A percentile compares a stretch with the other conserved stretches of the same genome.
Conservation (phyloP, 179 eudicot genomes). For the Spinacia oleracea region DNA sequence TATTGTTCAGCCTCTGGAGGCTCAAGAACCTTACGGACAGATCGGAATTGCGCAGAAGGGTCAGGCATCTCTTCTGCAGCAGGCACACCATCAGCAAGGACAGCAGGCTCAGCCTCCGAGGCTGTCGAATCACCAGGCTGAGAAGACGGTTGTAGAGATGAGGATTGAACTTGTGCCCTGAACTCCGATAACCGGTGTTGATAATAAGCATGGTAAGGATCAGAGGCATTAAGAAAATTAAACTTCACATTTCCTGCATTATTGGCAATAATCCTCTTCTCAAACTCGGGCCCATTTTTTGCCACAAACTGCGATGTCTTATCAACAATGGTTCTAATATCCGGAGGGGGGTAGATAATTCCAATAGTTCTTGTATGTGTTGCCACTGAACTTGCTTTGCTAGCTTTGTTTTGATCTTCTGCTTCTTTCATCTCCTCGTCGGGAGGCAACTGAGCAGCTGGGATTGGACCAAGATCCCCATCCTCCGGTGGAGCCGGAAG, state of each 20-base stretch:
- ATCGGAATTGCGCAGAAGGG: conserved; percentile 65
- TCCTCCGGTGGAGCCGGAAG: conserved; percentile 89
- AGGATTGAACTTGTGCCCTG: conserved; percentile 57
- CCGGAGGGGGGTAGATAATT: conserved; percentile 90
- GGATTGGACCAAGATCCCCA: conserved; percentile 80
- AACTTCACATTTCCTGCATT: conserved; percentile 86
- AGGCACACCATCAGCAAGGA: conserved; percentile 42
- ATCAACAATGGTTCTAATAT: conserved; percentile 82
- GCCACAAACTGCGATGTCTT: conserved; percentile 52
- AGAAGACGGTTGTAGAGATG: conserved; percentile 43
- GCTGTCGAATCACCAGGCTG: conserved; percentile 41
- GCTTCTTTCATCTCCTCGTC: conserved; percentile 39
- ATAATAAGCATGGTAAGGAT: conserved; percentile 92
- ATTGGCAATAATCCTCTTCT: conserved; percentile 69
- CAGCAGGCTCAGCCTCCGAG: conserved; percentile 39
- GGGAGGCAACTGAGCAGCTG: conserved; percentile 56
- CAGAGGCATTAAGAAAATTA: conserved; percentile 74
- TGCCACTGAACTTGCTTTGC: conserved; percentile 47
- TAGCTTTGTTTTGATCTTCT: conserved; percentile 40
- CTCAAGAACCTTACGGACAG: conserved; percentile 76
- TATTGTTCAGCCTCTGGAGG: conserved; percentile 92
- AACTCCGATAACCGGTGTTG: conserved; percentile 80
- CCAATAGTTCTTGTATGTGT: conserved; percentile 83
- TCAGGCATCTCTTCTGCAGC: conserved; percentile 56
- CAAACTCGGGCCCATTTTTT: conserved; percentile 88